Percentiles rank a stretch among this genome's conserved stretches.
Evolutionary conservation across 352 stramenopile genomes (phyloP).

Genomic region (Pythium apleroticum): DNA sequence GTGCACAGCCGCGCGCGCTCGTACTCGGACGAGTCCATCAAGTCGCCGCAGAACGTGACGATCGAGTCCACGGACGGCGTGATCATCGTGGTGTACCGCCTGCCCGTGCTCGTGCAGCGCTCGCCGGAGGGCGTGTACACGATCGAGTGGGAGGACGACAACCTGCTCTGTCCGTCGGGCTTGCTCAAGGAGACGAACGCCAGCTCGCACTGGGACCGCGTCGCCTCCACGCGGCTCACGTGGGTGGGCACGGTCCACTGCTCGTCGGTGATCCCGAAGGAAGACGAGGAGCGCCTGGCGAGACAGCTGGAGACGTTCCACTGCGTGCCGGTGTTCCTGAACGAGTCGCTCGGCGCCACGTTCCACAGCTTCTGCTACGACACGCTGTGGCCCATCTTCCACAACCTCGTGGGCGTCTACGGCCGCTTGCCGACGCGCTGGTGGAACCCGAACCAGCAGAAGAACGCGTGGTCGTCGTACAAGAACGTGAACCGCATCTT

Average conservation of each 20-base stretch:
- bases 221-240: slow-evolving; percentile 81
- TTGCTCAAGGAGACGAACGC: slow-evolving; percentile 69
- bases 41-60: slow-evolving; percentile 74
- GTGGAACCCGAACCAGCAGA: slow-evolving; percentile 83
- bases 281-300: slow-evolving; percentile 76
- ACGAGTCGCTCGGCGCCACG: slow-evolving; percentile 75
- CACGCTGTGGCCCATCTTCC: slow-evolving; percentile 97
- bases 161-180: slow-evolving; percentile 82
- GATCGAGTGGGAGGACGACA: slow-evolving; percentile 89
- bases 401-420: slow-evolving; percentile 99
- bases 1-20: slow-evolving; percentile 42
- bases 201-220: slow-evolving; percentile 58
- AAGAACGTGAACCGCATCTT: slow-evolving; percentile 98
- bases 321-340: slow-evolving; percentile 97
- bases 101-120: slow-evolving; percentile 92
- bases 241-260: slow-evolving; percentile 86
- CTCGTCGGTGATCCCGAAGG: slow-evolving; percentile 68
- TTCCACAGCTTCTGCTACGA: slow-evolving; percentile 97
- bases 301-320: slow-evolving; percentile 90
- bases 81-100: slow-evolving; percentile 96
- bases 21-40: slow-evolving; percentile 60
- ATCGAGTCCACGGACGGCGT: slow-evolving; percentile 95
- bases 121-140: slow-evolving; percentile 66
- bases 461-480: slow-evolving; percentile 93
- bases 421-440: slow-evolving; percentile 72